Conservation (phyloP, 192 early-diverging fungal species). For the Anaeromyces robustus region DNA sequence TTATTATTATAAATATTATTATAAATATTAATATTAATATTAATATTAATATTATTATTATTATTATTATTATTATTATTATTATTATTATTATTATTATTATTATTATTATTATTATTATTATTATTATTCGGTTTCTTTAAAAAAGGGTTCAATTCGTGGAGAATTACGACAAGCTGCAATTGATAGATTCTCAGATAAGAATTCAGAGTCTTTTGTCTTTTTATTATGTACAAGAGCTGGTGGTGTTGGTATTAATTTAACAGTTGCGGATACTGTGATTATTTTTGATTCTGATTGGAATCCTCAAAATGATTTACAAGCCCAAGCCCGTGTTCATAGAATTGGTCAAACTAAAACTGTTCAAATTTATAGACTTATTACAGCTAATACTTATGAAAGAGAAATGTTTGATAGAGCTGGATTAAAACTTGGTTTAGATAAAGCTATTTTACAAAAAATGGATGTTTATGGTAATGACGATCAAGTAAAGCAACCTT, state of each 20-base stretch:
- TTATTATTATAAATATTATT: too few relatives aligned
- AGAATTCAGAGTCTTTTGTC: constrained; percentile 59
- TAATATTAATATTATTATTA: too few relatives aligned
- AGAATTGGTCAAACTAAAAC: constrained; percentile 79
- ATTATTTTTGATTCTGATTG: constrained; percentile 80
- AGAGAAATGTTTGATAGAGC: constrained; percentile 81
- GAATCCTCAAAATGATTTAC: constrained; percentile 83
- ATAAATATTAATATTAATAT: too few relatives aligned
- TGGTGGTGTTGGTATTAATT: constrained; percentile 76
- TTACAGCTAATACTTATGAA: constrained; percentile 72
- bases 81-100: too few relatives aligned
- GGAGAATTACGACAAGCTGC: constrained; percentile 69
- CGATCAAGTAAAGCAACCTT: constrained; percentile 24
- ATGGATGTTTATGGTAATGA: constrained; percentile 37
- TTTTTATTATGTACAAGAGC: constrained; percentile 74
- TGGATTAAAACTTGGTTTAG: constrained; percentile 71
- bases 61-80: too few relatives aligned
- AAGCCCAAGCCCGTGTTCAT: constrained; percentile 68
- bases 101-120: too few relatives aligned
- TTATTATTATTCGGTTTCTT: too few relatives aligned
- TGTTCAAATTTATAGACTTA: constrained; percentile 60
- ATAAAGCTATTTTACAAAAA: constrained; percentile 58
- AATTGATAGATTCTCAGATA: constrained; percentile 64
- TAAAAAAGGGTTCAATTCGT: constrained; percentile 25
- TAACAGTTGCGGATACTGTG: constrained; percentile 72